Percentiles rank a stretch among this genome's conserved stretches.
phyloP scores from a whole-genome alignment of 345 rosid genomes.

The Geranium brycei region DNA sequence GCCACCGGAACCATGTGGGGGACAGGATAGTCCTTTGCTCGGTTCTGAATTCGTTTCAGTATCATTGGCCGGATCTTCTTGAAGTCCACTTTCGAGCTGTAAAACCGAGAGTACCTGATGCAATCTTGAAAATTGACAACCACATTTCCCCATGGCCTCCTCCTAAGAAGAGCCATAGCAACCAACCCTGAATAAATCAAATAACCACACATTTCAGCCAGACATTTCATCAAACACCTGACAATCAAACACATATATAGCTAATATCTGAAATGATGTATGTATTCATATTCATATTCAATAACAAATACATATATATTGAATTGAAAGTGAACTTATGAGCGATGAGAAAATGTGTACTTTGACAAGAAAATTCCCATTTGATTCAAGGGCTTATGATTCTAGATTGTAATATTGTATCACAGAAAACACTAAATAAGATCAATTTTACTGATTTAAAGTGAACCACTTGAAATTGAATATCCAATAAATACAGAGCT shows the following conservation, averaged over 20 bases:
- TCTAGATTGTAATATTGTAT: too few species aligned
- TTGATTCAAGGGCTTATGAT: too few species aligned
- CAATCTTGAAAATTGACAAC: not conserved
- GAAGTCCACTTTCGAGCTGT: conserved; percentile 40
- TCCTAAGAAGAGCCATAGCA: not conserved
- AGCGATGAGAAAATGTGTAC: too few species aligned
- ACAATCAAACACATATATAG: not conserved
- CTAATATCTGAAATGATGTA: too few species aligned
- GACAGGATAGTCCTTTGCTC: conserved; percentile 61
- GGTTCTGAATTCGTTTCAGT: conserved; percentile 48
- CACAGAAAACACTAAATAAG: too few species aligned
- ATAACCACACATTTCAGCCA: not conserved
- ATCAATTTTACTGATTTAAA: too few species aligned
- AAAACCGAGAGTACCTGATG: conserved; percentile 22
- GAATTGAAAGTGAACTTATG: too few species aligned
- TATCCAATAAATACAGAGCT: too few species aligned
- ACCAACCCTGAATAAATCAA: conserved; percentile 1
- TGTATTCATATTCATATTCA: too few species aligned
- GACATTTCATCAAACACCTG: conserved; percentile 3
- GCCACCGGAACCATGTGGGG: conserved; percentile 53
- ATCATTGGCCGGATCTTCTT: conserved; percentile 72
- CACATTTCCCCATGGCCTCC: conserved; percentile 4
- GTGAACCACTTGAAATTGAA: too few species aligned
- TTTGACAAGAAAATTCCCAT: too few species aligned
- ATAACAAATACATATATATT: too few species aligned